phyloP scores from a whole-genome alignment of 2,329 filamentous ascomycete species.

The Neofusicoccum parvum region DNA sequence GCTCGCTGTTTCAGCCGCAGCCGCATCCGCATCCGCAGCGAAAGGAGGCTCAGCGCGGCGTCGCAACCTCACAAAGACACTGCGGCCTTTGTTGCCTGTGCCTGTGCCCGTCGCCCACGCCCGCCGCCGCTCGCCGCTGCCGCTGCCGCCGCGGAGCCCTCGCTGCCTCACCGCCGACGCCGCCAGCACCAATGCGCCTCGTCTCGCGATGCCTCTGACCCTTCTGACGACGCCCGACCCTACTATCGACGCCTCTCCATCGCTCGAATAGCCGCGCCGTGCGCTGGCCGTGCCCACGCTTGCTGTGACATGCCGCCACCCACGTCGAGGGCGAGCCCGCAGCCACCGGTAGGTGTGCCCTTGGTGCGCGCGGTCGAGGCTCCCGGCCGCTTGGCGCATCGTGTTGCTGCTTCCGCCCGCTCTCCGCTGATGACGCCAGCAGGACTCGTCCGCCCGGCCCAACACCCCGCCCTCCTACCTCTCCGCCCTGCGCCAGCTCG shows the following conservation, averaged over 20 bases:
- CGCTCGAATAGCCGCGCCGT: not conserved
- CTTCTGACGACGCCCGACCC: slow-evolving; percentile 12
- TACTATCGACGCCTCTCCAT: slow-evolving; percentile 7
- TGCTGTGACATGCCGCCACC: slow-evolving; percentile 37
- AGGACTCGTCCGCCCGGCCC: slow-evolving; percentile 23
- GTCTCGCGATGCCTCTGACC: slow-evolving; percentile 22
- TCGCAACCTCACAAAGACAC: slow-evolving; percentile 8
- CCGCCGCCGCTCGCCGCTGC: not conserved
- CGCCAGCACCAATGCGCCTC: slow-evolving; percentile 12
- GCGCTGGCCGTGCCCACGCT: not conserved
- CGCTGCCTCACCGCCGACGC: slow-evolving; percentile 17
- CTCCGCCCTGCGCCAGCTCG: slow-evolving; percentile 49
- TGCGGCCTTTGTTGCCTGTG: slow-evolving; percentile 4
- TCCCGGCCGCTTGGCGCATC: slow-evolving; percentile 17
- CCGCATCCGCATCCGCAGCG: slow-evolving; percentile 15
- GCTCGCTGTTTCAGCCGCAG: slow-evolving; percentile 21
- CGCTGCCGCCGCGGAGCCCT: not conserved
- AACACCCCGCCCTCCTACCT: slow-evolving; percentile 45
- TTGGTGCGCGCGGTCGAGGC: not conserved
- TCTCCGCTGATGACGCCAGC: slow-evolving; percentile 12
- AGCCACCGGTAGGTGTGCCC: slow-evolving; percentile 26
- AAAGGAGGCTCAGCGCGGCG: slow-evolving; percentile 6
- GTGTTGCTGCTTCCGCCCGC: slow-evolving; percentile 16
- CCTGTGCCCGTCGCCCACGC: not conserved
- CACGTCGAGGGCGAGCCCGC: slow-evolving; percentile 33